Conservation (phyloP, 441 rosid genomes). For the Populus hybrid region DNA sequence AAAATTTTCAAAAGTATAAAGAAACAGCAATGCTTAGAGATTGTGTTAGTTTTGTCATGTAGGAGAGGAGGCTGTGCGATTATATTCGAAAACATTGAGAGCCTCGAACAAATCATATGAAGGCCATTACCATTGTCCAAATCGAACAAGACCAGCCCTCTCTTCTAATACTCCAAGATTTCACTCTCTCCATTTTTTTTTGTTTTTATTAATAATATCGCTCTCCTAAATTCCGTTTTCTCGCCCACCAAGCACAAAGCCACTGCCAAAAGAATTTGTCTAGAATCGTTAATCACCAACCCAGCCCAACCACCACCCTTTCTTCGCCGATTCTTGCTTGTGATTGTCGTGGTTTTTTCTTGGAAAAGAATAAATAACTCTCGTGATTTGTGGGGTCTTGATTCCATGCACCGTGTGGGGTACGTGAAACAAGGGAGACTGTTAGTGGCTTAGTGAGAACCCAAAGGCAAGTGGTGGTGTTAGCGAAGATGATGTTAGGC, state of each 20-base stretch:
- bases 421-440: constrained; percentile 20
- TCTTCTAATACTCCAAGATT: neutral
- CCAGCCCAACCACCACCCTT: neutral
- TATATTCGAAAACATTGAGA: neutral
- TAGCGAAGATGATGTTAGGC: constrained; percentile 21
- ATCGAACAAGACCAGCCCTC: constrained; percentile 1
- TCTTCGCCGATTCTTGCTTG: neutral
- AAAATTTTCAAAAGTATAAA: too few relatives aligned
- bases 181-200: neutral
- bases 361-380: neutral
- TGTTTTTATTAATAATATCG: neutral
- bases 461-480: neutral
- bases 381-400: constrained; percentile 7
- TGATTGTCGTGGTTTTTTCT: neutral
- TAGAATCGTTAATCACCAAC: neutral
- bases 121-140: constrained; percentile 13
- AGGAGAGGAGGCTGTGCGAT: neutral
- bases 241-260: constrained; percentile 16
- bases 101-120: constrained; percentile 9
- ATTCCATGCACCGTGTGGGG: constrained; percentile 25
- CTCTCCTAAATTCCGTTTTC: constrained; percentile 3
- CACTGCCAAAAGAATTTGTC: neutral
- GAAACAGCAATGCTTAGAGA: neutral
- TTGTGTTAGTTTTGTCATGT: neutral
- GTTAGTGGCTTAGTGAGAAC: neutral